A percentile compares a stretch with the other conserved stretches of the same genome.
phyloP scores from a whole-genome alignment of 148 eudicot species.

The Selenicereus undatus region DNA sequence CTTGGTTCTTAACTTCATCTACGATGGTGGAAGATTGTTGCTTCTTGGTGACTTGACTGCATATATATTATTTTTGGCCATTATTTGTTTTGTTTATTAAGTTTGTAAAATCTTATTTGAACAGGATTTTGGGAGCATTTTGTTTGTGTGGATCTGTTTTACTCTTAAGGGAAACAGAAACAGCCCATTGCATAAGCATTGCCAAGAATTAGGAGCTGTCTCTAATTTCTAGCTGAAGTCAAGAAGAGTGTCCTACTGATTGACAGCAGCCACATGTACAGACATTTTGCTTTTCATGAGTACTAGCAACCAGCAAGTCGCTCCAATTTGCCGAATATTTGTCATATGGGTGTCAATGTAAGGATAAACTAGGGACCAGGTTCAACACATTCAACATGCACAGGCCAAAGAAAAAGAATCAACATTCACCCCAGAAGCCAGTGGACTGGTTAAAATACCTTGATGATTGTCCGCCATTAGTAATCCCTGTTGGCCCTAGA shows the following conservation, averaged over 20 bases:
- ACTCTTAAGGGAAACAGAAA: neutral
- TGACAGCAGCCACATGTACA: constrained; percentile 4
- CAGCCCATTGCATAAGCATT: constrained; percentile 5
- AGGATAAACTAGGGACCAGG: constrained; percentile 11
- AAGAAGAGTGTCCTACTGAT: constrained; percentile 12
- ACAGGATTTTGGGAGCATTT: constrained; percentile 8
- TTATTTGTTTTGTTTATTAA: neutral
- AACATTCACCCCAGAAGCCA: constrained; percentile 25
- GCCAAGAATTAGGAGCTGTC: neutral
- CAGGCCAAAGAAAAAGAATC: constrained; percentile 40
- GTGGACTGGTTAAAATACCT: constrained; percentile 37
- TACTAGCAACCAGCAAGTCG: constrained; percentile 9
- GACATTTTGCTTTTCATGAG: constrained; percentile 8
- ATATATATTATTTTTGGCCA: neutral
- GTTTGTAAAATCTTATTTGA: neutral
- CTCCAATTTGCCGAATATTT: constrained; percentile 11
- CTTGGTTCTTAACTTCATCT: no score
- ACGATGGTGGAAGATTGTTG: neutral
- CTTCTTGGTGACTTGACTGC: neutral
- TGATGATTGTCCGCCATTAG: constrained; percentile 29
- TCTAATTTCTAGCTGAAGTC: constrained; percentile 15
- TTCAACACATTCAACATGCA: constrained; percentile 36
- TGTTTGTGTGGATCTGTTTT: neutral
- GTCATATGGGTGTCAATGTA: constrained; percentile 6
- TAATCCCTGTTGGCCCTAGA: constrained; percentile 69